phyloP scores from a whole-genome alignment of 306 rosid genomes.

The Medicago ruthenica region DNA sequence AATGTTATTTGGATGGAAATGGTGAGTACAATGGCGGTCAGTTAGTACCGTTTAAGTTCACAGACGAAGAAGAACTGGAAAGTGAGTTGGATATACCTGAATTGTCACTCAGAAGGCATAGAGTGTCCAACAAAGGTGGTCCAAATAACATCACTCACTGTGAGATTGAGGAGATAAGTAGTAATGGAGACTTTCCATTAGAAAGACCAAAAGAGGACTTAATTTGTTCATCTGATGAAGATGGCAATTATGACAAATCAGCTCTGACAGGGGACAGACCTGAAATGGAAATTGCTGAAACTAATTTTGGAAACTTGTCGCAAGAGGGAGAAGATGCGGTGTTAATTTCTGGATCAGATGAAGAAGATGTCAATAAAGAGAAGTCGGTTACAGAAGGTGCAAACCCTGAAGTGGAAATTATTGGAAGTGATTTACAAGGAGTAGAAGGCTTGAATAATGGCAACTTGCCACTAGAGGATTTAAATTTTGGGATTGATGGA shows the following conservation, averaged over 20 bases:
- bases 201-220: conserved; percentile 40
- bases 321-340: conserved; percentile 29
- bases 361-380: conserved; percentile 40
- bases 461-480: conserved; percentile 15
- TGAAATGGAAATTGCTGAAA: conserved; percentile 43
- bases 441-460: conserved; percentile 20
- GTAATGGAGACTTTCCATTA: conserved; percentile 33
- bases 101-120: conserved; percentile 50
- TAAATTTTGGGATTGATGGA: conserved; percentile 12
- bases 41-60: conserved; percentile 46
- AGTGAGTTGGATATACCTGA: conserved; percentile 45
- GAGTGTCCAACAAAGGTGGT: conserved; percentile 47
- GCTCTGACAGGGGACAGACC: conserved; percentile 33
- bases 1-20: conserved; percentile 44
- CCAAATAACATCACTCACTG: conserved; percentile 48
- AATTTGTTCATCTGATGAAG: conserved; percentile 30
- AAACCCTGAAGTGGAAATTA: conserved; percentile 42
- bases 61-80: conserved; percentile 54
- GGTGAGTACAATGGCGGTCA: conserved; percentile 40
- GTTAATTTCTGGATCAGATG: conserved; percentile 29
- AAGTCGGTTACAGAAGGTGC: conserved; percentile 33
- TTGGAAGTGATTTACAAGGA: conserved; percentile 39
- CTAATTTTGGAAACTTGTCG: conserved; percentile 36
- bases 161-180: conserved; percentile 53
- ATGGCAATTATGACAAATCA: conserved; percentile 43